These are phyloP conservation scores for Tylopilus sp. DNA, from an alignment of 768 basidiomycete species.

Conservation along the genomic window DNA sequence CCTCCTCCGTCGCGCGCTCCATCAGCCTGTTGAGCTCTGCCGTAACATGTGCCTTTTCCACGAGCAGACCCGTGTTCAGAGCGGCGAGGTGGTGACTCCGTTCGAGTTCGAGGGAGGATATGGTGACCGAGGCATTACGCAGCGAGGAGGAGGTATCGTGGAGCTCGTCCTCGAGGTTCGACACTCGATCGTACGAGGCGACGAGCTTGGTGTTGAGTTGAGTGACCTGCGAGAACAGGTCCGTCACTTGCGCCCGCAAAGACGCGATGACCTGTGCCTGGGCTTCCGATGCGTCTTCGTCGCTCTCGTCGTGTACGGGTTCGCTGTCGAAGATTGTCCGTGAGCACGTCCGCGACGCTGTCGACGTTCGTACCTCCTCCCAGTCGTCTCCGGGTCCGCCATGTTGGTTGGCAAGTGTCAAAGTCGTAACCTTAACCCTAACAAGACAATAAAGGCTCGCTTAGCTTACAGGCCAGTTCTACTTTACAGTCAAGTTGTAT, in stretches of 20 bases:
- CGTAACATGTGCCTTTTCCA: slow-evolving; percentile 89
- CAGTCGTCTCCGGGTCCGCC: slow-evolving; percentile 6
- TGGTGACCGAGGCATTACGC: slow-evolving; percentile 58
- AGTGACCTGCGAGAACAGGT: slow-evolving; percentile 86
- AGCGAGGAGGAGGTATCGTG: slow-evolving; percentile 62
- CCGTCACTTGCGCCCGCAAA: slow-evolving; percentile 76
- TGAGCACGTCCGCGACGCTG: slow-evolving; percentile 4
- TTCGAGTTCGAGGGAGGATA: slow-evolving; percentile 81
- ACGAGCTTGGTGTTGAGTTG: slow-evolving; percentile 93
- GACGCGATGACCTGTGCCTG: slow-evolving; percentile 81
- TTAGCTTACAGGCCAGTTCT: not conserved
- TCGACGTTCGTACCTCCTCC: slow-evolving; percentile 13
- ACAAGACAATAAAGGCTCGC: not conserved
- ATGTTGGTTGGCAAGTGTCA: slow-evolving; percentile 4
- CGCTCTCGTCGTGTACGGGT: slow-evolving; percentile 15
- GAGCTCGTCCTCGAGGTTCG: slow-evolving; percentile 87
- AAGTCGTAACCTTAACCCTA: slow-evolving; percentile 16
- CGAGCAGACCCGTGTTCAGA: slow-evolving; percentile 85
- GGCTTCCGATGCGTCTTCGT: slow-evolving; percentile 50
- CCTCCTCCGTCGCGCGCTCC: slow-evolving; percentile 94
- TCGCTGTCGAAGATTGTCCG: not conserved
- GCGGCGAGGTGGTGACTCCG: slow-evolving; percentile 84
- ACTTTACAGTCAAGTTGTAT: no score
- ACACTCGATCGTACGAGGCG: slow-evolving; percentile 85
- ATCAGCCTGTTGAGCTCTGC: slow-evolving; percentile 89